phyloP scores from a whole-genome alignment of 495 filamentous ascomycete species.

The Aspergillus incahuasiensis region DNA sequence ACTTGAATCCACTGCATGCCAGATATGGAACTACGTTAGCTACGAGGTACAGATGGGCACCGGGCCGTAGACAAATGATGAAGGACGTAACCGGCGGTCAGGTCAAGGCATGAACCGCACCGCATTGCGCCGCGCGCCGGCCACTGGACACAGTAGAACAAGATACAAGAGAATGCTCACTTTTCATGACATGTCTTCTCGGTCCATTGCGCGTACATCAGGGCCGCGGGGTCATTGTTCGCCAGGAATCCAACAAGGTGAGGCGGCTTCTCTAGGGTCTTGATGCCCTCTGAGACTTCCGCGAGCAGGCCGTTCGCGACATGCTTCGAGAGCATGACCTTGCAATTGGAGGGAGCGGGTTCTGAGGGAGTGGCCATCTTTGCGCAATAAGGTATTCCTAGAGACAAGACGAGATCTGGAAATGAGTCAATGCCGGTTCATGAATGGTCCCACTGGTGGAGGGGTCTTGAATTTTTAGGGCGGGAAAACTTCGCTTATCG shows the following conservation, averaged over 20 bases:
- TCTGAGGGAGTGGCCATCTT: slow-evolving; percentile 35
- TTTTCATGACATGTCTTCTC: slow-evolving; percentile 91
- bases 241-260: slow-evolving; percentile 87
- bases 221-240: slow-evolving; percentile 82
- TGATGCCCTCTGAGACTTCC: slow-evolving; percentile 70
- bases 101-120: background rate
- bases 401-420: slow-evolving; percentile 4
- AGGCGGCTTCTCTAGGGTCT: slow-evolving; percentile 63
- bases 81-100: background rate
- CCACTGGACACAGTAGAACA: slow-evolving; percentile 18
- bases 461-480: slow-evolving; percentile 24
- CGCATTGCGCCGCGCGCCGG: background rate
- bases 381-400: slow-evolving; percentile 6
- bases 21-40: slow-evolving; percentile 21
- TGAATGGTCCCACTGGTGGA: slow-evolving; percentile 16
- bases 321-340: slow-evolving; percentile 80
- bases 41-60: slow-evolving; percentile 10
- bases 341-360: slow-evolving; percentile 60
- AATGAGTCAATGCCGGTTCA: slow-evolving; percentile 14
- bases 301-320: slow-evolving; percentile 74
- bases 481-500: slow-evolving; percentile 45
- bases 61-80: background rate
- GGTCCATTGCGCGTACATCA: slow-evolving; percentile 96
- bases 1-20: slow-evolving; percentile 71
- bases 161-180: slow-evolving; percentile 51